A percentile compares a stretch with the other conserved stretches of the same genome.
These are phyloP conservation scores for Melampsora larici-populina DNA, from an alignment of 1,284 basidiomycete species.

Conservation along the genomic window DNA sequence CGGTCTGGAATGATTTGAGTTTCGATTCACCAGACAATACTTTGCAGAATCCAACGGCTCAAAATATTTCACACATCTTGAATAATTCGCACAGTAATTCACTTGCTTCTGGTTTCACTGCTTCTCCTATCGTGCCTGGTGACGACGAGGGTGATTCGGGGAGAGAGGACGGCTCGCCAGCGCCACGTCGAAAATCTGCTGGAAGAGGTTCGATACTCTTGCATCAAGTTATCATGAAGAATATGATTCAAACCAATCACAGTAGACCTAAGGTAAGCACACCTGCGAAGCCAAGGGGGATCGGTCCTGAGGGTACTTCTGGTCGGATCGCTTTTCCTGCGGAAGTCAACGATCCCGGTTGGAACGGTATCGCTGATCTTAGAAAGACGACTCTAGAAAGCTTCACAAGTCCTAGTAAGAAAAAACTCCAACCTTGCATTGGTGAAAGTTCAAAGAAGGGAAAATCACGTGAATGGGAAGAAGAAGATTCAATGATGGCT, in stretches of 20 bases:
- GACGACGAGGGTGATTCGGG: neutral
- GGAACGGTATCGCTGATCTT: slow-evolving; percentile 53
- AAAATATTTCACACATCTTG: slow-evolving; percentile 23
- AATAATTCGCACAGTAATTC: slow-evolving; percentile 19
- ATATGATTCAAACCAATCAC: slow-evolving; percentile 25
- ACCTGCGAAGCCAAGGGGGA: slow-evolving; percentile 7
- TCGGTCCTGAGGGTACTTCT: neutral
- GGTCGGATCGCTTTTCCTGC: slow-evolving; percentile 4
- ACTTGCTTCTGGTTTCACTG: slow-evolving; percentile 22
- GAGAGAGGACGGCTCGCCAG: neutral
- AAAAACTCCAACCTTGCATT: neutral
- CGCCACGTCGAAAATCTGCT: neutral
- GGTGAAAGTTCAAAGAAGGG: neutral
- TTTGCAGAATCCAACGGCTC: slow-evolving; percentile 21
- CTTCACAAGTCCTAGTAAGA: slow-evolving; percentile 44
- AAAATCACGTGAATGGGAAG: slow-evolving; percentile 45
- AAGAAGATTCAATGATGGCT: slow-evolving; percentile 50
- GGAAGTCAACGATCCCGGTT: slow-evolving; percentile 44
- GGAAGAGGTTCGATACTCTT: slow-evolving; percentile 21
- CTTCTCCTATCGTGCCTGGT: slow-evolving; percentile 20
- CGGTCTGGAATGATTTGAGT: slow-evolving; percentile 37
- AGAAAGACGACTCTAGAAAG: slow-evolving; percentile 50
- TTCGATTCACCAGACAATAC: slow-evolving; percentile 34
- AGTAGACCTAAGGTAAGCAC: slow-evolving; percentile 28
- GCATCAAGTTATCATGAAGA: slow-evolving; percentile 30